A percentile compares a stretch with the other conserved stretches of the same genome.
phyloP scores from a whole-genome alignment of 2,329 filamentous ascomycete species.

The Colletotrichum sp. region DNA sequence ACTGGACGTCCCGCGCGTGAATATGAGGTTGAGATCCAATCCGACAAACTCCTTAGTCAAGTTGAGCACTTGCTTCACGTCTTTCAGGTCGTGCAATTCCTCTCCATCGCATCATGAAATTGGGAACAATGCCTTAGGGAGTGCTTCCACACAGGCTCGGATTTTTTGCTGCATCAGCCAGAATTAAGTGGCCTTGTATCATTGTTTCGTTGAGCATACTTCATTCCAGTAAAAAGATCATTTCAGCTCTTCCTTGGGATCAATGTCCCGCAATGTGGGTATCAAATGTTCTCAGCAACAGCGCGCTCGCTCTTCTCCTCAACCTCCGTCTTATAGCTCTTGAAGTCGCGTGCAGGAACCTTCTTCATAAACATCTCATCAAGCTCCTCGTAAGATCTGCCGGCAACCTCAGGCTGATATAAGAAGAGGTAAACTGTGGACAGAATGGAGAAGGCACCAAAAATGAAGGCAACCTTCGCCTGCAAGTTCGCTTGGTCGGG shows the following conservation, averaged over 20 bases:
- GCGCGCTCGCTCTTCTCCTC: not conserved
- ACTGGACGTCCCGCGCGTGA: not conserved
- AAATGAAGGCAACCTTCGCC: conserved; percentile 46
- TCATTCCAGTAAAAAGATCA: not conserved
- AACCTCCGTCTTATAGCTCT: conserved; percentile 9
- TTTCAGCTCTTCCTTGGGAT: not conserved
- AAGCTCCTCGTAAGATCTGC: conserved; percentile 26
- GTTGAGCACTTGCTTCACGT: not conserved
- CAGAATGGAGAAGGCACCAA: conserved; percentile 34
- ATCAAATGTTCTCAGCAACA: not conserved
- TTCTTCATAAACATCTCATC: conserved; percentile 26
- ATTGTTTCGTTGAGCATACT: not conserved
- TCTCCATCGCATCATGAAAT: not conserved
- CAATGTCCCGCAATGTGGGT: not conserved
- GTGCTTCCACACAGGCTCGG: not conserved
- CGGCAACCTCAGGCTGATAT: conserved; percentile 37
- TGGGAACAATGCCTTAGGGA: not conserved
- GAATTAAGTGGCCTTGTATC: accelerated
- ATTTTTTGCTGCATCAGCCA: accelerated
- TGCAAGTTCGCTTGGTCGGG: conserved; percentile 38
- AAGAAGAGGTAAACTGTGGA: conserved; percentile 34
- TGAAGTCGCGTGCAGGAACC: conserved; percentile 28
- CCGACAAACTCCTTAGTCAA: accelerated
- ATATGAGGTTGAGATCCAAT: accelerated
- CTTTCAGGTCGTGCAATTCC: not conserved